Evolutionary conservation across 192 early-diverging fungal genomes (phyloP), one percentile per base, ranked within the genome.

Genomic region (Mortierella antarctica): DNA sequence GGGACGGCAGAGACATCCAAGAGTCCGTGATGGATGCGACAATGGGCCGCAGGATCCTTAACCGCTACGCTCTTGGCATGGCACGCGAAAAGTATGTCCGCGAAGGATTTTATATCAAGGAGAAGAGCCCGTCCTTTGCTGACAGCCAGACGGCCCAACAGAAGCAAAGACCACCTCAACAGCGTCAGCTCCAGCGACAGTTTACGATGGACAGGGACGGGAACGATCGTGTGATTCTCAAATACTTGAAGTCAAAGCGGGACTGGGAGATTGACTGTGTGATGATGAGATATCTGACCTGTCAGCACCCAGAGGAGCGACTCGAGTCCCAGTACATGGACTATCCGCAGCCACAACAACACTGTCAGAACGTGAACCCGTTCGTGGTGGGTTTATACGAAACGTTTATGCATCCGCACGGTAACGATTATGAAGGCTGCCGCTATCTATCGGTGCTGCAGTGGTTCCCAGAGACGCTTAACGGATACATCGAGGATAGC

Each of bases 211-310:
- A 80, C 8, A 41, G 58, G 65, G 70, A 68, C 17, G 77, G 69
- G 2, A 80, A 80, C 23, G 77, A 80, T 42, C 69, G 77, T 12
- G 77, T 80, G 45, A 80, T 80, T 45, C 57, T 80, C 18, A 80
- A 80, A n/a, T 80, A 70, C 40, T 18, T 80, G 20, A 67, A 67
- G 48, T 44, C 65, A 12, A 71, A 58, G 48, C 69, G 77, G 12
- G 77, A 80, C 1, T 80, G 77, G 77, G 77, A 80, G 23, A 56
- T 63, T 50, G 77, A 80, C 31, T 62, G 52, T 52, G 70, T 62
- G 8, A 80, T 80, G 77, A 68, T 67, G 70, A 57, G 77, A 8
- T 80, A 80, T 23, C 44, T 80, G 39, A 72, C 77, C 7, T 80
- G 77, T 55, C 70, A 41, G 9, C 70, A 64, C 18, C 70, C 77